A percentile compares a stretch with the other conserved stretches of the same genome.
These are phyloP conservation scores for Hibiscus tridactylites DNA, from an alignment of 345 rosid species.

Conservation along the genomic window DNA sequence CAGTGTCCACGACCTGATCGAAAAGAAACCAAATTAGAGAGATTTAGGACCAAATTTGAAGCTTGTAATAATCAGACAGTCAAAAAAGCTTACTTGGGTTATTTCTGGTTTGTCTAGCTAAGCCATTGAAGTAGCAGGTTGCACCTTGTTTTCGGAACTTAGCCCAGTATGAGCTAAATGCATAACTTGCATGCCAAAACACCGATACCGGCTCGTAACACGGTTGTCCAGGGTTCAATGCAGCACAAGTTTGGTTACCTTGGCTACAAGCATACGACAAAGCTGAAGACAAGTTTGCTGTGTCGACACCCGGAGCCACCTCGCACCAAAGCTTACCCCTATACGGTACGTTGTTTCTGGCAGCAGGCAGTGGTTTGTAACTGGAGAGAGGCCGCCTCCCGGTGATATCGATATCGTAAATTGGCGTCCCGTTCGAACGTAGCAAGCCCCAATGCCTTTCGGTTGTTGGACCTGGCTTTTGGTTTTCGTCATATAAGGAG, in stretches of 20 bases:
- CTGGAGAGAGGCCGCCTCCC: constrained; percentile 21
- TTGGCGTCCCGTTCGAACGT: constrained; percentile 33
- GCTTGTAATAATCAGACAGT: neutral
- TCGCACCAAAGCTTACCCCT: constrained; percentile 64
- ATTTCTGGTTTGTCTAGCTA: constrained; percentile 44
- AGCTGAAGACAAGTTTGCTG: constrained; percentile 30
- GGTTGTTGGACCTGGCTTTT: constrained; percentile 37
- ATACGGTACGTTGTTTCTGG: constrained; percentile 40
- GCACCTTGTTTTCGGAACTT: constrained; percentile 45
- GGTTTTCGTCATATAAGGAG: constrained; percentile 62
- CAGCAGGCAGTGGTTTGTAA: constrained; percentile 20
- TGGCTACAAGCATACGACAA: constrained; percentile 38
- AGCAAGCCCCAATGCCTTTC: constrained; percentile 80
- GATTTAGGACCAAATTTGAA: neutral
- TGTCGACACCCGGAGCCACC: constrained; percentile 29
- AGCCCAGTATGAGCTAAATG: constrained; percentile 76
- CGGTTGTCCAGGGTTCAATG: constrained; percentile 42
- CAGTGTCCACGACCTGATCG: constrained; percentile 25
- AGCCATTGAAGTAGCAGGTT: constrained; percentile 62
- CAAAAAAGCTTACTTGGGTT: constrained; percentile 50
- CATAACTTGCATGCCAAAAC: constrained; percentile 59
- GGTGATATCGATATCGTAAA: constrained; percentile 49
- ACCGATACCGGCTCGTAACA: constrained; percentile 52
- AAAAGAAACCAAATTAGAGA: neutral
- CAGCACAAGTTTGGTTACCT: constrained; percentile 44